Conservation (phyloP, 805 yeast genomes). For the Starmerella etchellsii region DNA sequence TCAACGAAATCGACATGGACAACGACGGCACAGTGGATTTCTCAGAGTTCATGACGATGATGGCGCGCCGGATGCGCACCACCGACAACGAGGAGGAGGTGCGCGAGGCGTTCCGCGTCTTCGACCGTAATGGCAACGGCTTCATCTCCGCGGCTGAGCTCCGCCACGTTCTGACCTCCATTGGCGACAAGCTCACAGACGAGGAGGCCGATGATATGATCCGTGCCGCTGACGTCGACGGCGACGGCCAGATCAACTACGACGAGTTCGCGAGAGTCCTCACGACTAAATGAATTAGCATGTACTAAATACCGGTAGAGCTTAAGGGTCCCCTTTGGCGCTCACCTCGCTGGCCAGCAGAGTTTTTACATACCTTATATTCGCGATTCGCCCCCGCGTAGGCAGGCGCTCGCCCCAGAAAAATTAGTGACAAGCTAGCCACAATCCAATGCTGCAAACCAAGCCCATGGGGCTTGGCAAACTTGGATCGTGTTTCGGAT, state of each 20-base stretch:
- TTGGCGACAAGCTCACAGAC: conserved; percentile 92
- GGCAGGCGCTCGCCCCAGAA: too few relatives aligned
- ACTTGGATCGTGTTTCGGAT: too few relatives aligned
- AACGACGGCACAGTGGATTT: conserved; percentile 83
- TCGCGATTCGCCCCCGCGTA: too few relatives aligned
- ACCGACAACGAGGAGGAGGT: conserved; percentile 95
- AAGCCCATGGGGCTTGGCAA: too few relatives aligned
- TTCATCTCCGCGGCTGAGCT: conserved; percentile 92
- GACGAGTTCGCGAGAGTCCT: conserved; percentile 89
- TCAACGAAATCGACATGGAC: conserved; percentile 92
- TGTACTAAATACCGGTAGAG: too few relatives aligned
- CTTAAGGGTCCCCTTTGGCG: too few relatives aligned
- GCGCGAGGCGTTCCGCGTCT: conserved; percentile 94
- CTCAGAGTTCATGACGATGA: conserved; percentile 69
- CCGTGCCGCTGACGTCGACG: conserved; percentile 78
- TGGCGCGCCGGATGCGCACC: conserved; percentile 90
- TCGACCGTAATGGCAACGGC: conserved; percentile 89
- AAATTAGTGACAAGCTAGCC: too few relatives aligned
- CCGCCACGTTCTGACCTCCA: conserved; percentile 91
- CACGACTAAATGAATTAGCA: conserved; percentile 21
- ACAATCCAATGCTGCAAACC: too few relatives aligned
- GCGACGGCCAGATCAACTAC: conserved; percentile 95
- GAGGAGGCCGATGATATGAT: conserved; percentile 97
- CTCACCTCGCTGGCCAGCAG: too few relatives aligned
- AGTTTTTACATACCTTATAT: too few relatives aligned